A percentile compares a stretch with the other conserved stretches of the same genome.
Evolutionary conservation across 352 stramenopile genomes (phyloP).

Genomic region (Phytopythium aichiense): DNA sequence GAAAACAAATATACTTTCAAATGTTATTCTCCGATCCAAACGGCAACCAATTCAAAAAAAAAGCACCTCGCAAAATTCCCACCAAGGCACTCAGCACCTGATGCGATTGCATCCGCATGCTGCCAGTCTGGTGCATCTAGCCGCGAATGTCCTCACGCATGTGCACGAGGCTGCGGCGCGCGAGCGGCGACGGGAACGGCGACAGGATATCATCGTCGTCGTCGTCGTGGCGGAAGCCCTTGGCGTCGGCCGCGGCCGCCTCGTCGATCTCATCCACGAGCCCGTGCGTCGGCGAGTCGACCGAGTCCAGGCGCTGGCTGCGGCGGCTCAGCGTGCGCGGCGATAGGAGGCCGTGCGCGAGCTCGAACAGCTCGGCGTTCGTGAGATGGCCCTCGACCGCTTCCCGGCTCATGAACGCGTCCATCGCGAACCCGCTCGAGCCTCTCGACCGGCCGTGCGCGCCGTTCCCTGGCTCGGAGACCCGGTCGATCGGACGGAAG

Average conservation of each 20-base stretch:
- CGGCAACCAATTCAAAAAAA: neutral
- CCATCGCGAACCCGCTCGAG: neutral
- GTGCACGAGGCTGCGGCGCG: constrained; percentile 33
- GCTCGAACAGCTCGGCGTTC: constrained; percentile 79
- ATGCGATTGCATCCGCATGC: neutral
- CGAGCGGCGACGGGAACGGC: constrained; percentile 22
- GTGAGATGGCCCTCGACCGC: constrained; percentile 24
- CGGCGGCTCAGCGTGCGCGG: constrained; percentile 59
- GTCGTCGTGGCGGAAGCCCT: constrained; percentile 15
- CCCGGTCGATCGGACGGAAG: constrained; percentile 29
- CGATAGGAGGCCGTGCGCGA: constrained; percentile 76
- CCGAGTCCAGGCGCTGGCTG: constrained; percentile 59
- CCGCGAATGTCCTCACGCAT: constrained; percentile 40
- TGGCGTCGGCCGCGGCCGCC: constrained; percentile 14
- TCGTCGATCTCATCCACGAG: constrained; percentile 39
- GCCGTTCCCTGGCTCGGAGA: neutral
- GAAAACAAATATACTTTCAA: neutral
- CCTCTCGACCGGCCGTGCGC: neutral
- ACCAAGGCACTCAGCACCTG: neutral
- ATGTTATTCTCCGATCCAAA: neutral
- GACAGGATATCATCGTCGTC: constrained; percentile 34
- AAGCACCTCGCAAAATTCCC: neutral
- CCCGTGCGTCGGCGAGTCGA: constrained; percentile 68
- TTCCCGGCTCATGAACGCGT: constrained; percentile 3
- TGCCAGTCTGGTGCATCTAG: constrained; percentile 9